Evolutionary conservation across 495 filamentous ascomycete genomes (phyloP).

Genomic region (Lasiosphaeria ovina): DNA sequence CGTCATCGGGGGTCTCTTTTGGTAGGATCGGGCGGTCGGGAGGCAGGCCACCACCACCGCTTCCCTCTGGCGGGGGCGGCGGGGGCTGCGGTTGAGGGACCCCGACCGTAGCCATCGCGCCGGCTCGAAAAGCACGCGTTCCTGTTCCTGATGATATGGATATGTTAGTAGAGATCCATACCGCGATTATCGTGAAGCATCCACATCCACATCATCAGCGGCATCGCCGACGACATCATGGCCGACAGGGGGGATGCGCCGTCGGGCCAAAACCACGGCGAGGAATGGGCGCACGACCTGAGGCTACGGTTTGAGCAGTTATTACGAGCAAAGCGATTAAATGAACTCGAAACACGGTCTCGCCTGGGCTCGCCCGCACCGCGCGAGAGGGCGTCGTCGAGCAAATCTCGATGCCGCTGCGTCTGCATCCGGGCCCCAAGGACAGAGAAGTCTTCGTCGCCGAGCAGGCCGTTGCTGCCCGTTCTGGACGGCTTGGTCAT

Average conservation of each 20-base stretch:
- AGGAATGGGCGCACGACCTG: conserved; percentile 55
- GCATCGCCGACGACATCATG: conserved; percentile 19
- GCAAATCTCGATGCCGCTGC: conserved; percentile 40
- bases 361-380: conserved; percentile 53
- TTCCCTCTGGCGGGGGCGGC: too few species aligned
- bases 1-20: background rate
- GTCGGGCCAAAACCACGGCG: conserved; percentile 39
- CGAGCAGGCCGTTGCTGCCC: too few species aligned
- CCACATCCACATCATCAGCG: conserved; percentile 5
- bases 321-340: conserved; percentile 74
- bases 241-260: conserved; percentile 23
- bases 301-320: conserved; percentile 69
- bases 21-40: too few species aligned
- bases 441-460: too few species aligned
- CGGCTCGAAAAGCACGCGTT: too few species aligned
- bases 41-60: too few species aligned
- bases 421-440: conserved; percentile 31
- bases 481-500: too few species aligned
- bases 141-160: too few species aligned
- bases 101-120: too few species aligned
- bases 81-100: too few species aligned
- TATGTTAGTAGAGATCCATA: too few species aligned
- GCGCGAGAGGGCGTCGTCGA: conserved; percentile 44
- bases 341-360: conserved; percentile 61
- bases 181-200: too few species aligned